A percentile compares a stretch with the other conserved stretches of the same genome.
These are phyloP conservation scores for Acer yangbiense DNA, from an alignment of 345 rosid species.

Conservation along the genomic window DNA sequence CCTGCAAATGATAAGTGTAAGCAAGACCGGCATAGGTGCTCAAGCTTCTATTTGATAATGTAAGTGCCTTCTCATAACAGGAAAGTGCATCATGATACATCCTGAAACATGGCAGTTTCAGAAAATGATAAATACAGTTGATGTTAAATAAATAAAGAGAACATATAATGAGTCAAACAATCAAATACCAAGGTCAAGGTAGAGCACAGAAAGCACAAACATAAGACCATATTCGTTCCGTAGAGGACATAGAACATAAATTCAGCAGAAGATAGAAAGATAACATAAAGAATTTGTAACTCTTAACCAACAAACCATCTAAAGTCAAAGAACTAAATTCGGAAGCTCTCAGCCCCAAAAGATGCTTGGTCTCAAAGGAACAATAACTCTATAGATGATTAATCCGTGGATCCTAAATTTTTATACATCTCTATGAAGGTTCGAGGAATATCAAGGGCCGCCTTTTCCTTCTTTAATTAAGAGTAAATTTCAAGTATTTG, in stretches of 20 bases:
- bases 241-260: background rate
- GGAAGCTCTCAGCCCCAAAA: background rate
- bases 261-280: background rate
- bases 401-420: background rate
- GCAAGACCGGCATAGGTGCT: slow-evolving; percentile 98
- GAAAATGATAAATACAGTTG: slow-evolving; percentile 12
- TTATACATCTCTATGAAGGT: background rate
- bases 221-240: background rate
- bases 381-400: background rate
- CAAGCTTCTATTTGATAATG: slow-evolving; percentile 75
- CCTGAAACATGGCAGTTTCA: slow-evolving; percentile 42
- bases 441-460: background rate
- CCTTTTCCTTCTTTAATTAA: background rate
- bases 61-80: slow-evolving; percentile 82
- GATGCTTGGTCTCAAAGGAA: background rate
- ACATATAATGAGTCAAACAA: background rate
- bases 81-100: slow-evolving; percentile 68
- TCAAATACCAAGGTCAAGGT: background rate
- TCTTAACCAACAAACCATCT: background rate
- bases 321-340: background rate
- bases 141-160: background rate
- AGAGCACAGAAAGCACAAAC: background rate
- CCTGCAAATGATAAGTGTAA: slow-evolving; percentile 95
- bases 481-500: background rate
- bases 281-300: background rate